Base-by-base conservation (phyloP, 345 rosid genomes). In the Heritiera littoralis region DNA sequence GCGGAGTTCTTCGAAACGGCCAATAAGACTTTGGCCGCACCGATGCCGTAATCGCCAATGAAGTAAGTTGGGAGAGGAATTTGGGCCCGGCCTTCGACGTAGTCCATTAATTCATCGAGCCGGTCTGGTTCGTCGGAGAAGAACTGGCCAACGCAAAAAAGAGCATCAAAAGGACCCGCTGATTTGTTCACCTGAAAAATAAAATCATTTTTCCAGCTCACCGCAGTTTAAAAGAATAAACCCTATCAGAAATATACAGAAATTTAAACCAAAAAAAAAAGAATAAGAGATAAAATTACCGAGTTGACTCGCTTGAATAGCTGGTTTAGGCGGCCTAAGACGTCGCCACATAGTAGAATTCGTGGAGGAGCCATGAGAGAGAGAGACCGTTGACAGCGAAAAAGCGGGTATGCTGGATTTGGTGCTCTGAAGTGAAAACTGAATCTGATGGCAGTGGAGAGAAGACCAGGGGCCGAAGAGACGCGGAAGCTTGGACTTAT, bases 61-160 rank as follows among this genome's bases (percentile, higher is more conserved):
- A 95, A 95, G 90, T 90, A 93, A 73, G 95, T 91, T 3, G 89
- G 97, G n/a, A 93, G 85, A 2, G 94, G 98, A 61, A 95, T 72
- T 38, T 75, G 85, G 46, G 89, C 80, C 78, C 92, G 86, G 70
- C 97, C 93, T 81, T 95, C 94, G 12, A 84, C 73, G 45, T 88
- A 89, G 66, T 89, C 88, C 79, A 74, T 72, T 72, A 95, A 89
- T 82, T 90, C 98, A 11, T 89, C 90, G 8, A 89, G 85, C 43
- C 73, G 78, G 52, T 91, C 98, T 65, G 84, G 72, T 11, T 89
- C 81, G 80, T 88, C 94, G 0, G 98, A 94, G 56, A 95, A 93
- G 88, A 93, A 95, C 84, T 93, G 97, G 3, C 98, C 98, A 45
- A 88, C 95, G 83, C 96, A 93, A 28, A 95, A 67, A 41, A 95